Base-by-base conservation (phyloP, 108 stramenopile species). In the Nitzschia sp. region DNA sequence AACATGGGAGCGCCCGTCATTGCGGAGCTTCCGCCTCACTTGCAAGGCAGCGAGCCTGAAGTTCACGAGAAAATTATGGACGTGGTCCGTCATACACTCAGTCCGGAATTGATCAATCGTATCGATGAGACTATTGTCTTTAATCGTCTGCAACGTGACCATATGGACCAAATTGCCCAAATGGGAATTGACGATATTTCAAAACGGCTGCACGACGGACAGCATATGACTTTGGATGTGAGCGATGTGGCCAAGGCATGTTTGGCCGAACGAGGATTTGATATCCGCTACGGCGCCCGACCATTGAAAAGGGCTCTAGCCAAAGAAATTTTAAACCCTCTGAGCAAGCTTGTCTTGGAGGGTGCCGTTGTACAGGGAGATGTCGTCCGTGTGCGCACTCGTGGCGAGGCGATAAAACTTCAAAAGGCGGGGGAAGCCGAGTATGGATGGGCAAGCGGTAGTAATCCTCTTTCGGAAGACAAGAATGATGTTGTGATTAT, bases 261-360 rank as follows among this genome's bases (percentile, higher is more conserved):
- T 46, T 49, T 94, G 25, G 79, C 86, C 13, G 84, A 89, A 55
- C 79, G 74, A 26, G 93, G 97, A 15, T 96, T 81, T 66, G 97
- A 98, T 70, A 76, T 95, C 30, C 82, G 85, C 11, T 98, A 94
- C 70, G 97, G 97, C 24, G 97, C 97, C n/a, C 71, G 97, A 24
- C 97, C 97, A 2, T 59, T 98, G 60, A 97, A 96, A 65, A 80
- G 97, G 28, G 82, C 89, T 6, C 79, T 98, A 75, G 89, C 86
- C 27, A 83, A 86, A 21, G 92, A 93, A 77, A 72, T 98, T 54
- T 90, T 96, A 61, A 97, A 92, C 51, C 89, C 91, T 11, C 54
- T 98, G 31, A 90, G 89, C 57, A 78, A 79, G 47, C 49, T 89
- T 13, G 81, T 93, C 19, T 59, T 92, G 19, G 85, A 90, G 63